Evolutionary conservation across 768 basidiomycete genomes (phyloP).

Genomic region (Calocera cornea): DNA sequence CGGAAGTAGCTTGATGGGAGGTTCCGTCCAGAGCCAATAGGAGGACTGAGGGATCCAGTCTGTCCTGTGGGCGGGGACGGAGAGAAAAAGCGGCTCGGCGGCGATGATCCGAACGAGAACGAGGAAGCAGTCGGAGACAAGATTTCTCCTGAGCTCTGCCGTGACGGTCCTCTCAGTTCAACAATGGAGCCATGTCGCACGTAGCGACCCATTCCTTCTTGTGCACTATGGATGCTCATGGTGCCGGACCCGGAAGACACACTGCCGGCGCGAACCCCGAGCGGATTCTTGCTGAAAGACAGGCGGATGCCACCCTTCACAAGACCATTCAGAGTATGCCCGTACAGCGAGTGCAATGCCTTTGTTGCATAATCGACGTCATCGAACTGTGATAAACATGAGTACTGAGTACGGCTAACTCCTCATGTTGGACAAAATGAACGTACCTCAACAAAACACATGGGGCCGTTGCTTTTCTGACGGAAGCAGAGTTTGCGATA

Average conservation of each 20-base stretch:
- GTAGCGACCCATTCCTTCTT: neutral
- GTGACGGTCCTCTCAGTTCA: neutral
- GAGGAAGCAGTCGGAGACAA: neutral
- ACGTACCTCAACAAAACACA: conserved; percentile 95
- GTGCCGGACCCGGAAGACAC: conserved; percentile 8
- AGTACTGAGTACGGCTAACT: neutral
- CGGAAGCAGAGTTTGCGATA: conserved; percentile 88
- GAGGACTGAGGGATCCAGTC: neutral
- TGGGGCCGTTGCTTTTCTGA: conserved; percentile 93
- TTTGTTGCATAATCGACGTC: conserved; percentile 72
- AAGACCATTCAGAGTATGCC: conserved; percentile 76
- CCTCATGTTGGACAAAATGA: conserved; percentile 6
- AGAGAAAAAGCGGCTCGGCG: neutral
- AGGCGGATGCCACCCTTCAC: conserved; percentile 95
- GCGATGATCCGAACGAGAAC: neutral
- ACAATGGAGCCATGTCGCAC: neutral
- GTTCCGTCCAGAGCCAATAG: neutral
- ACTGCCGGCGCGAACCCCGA: conserved; percentile 38
- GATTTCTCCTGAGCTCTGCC: neutral
- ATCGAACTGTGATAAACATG: conserved; percentile 50
- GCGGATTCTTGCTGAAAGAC: conserved; percentile 95
- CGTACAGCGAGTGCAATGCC: conserved; percentile 82
- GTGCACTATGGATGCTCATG: neutral
- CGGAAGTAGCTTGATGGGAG: neutral
- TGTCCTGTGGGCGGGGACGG: neutral